Evolutionary conservation across 495 filamentous ascomycete species (phyloP).

Genomic region (Talaromyces wortmannii): DNA sequence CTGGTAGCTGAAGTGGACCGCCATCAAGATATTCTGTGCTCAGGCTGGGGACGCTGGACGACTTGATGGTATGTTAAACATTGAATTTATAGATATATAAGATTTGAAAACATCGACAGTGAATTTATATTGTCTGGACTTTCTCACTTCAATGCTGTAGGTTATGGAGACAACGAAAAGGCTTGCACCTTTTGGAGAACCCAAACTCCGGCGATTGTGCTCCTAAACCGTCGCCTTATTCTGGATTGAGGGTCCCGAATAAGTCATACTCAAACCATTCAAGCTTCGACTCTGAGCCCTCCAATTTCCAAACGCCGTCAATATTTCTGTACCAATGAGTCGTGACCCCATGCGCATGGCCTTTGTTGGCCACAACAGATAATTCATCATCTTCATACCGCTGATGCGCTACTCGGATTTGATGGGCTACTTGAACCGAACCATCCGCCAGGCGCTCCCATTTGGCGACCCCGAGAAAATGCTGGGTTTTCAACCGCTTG

Average conservation of each 20-base stretch:
- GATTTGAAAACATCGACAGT: no score
- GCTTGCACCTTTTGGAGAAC: no score
- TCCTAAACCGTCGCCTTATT: no score
- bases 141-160: no score
- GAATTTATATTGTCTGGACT: no score
- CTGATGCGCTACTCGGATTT: conserved; percentile 59
- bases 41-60: no score
- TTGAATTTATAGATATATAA: no score
- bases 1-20: no score
- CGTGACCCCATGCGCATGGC: conserved; percentile 58
- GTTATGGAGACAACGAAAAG: no score
- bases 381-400: not conserved
- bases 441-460: conserved; percentile 56
- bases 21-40: no score
- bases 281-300: conserved; percentile 56
- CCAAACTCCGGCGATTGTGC: no score
- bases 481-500: conserved; percentile 57
- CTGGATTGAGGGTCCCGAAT: not conserved
- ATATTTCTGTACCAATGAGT: conserved; percentile 61
- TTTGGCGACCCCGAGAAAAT: conserved; percentile 58
- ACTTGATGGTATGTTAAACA: no score
- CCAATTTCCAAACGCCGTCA: conserved; percentile 69
- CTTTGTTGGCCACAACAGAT: conserved; percentile 10
- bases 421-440: conserved; percentile 57
- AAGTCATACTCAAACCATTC: conserved; percentile 60